Conservation (phyloP, 1,284 basidiomycete genomes). For the Leccinum fallax region DNA sequence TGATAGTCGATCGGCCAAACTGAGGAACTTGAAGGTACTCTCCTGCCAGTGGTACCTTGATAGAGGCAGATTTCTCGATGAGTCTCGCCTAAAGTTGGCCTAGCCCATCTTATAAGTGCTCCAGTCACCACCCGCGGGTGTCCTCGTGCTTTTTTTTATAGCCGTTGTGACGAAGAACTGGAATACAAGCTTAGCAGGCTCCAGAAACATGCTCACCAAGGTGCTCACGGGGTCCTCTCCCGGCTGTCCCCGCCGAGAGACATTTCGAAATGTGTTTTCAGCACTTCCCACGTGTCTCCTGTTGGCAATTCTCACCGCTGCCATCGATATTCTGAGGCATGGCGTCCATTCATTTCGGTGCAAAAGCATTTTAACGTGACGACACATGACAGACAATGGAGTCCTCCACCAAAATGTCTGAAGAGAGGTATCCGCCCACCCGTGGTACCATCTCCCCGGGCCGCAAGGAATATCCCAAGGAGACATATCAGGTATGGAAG, state of each 20-base stretch:
- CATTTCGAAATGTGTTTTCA: too few relatives aligned
- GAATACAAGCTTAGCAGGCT: too few relatives aligned
- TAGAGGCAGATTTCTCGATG: not conserved
- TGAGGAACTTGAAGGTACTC: not conserved
- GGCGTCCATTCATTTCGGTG: not conserved
- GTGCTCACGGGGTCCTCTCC: not conserved
- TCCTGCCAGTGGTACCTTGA: not conserved
- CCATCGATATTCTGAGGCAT: constrained; percentile 8
- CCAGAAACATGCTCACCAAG: too few relatives aligned
- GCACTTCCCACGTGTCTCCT: too few relatives aligned
- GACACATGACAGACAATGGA: too few relatives aligned
- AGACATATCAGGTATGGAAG: constrained; percentile 3
- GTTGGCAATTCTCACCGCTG: not conserved
- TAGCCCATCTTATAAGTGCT: constrained; percentile 13
- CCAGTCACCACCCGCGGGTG: not conserved
- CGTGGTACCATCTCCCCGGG: too few relatives aligned
- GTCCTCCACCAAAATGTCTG: not conserved
- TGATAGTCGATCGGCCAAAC: not conserved
- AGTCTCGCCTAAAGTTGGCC: not conserved
- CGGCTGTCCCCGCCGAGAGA: too few relatives aligned
- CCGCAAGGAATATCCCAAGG: too few relatives aligned
- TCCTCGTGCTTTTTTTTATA: constrained; percentile 1
- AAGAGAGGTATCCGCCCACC: too few relatives aligned
- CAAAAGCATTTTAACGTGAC: too few relatives aligned
- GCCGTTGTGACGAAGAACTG: too few relatives aligned